These are phyloP conservation scores for Penicillium soppii DNA, from an alignment of 495 filamentous ascomycete genomes.

Conservation along the genomic window DNA sequence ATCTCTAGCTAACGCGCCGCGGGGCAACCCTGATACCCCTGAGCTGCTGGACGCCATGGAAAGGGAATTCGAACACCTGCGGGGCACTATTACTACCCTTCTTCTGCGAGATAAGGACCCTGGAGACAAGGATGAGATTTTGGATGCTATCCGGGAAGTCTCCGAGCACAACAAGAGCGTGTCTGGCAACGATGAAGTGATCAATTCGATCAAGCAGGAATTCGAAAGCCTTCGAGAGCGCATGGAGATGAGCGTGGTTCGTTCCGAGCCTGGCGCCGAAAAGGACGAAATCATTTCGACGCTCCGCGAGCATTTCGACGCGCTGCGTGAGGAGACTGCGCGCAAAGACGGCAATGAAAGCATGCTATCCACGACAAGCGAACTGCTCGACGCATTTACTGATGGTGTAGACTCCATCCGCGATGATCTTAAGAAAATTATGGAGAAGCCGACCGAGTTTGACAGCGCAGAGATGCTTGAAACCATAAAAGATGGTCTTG, in stretches of 20 bases:
- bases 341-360: constrained; percentile 55
- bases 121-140: constrained; percentile 59
- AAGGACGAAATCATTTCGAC: constrained; percentile 63
- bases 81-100: constrained; percentile 67
- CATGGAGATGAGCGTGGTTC: constrained; percentile 41
- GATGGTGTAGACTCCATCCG: constrained; percentile 76
- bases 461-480: constrained; percentile 85
- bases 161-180: constrained; percentile 24
- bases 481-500: constrained; percentile 75
- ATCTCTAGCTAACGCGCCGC: constrained; percentile 28
- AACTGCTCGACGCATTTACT: constrained; percentile 78
- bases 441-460: constrained; percentile 75
- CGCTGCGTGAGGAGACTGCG: constrained; percentile 64
- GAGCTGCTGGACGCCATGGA: constrained; percentile 70
- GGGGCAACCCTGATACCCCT: constrained; percentile 44
- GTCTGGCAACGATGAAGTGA: constrained; percentile 21
- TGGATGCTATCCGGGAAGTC: constrained; percentile 59
- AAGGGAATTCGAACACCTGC: constrained; percentile 66
- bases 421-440: constrained; percentile 70
- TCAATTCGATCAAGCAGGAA: constrained; percentile 63
- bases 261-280: constrained; percentile 22
- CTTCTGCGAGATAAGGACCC: constrained; percentile 59
- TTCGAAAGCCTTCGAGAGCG: constrained; percentile 72
- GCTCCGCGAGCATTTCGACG: constrained; percentile 67
- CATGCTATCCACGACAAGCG: constrained; percentile 60